These are phyloP conservation scores for Curvularia spicifera DNA, from an alignment of 2,329 filamentous ascomycete genomes.

Conservation along the genomic window DNA sequence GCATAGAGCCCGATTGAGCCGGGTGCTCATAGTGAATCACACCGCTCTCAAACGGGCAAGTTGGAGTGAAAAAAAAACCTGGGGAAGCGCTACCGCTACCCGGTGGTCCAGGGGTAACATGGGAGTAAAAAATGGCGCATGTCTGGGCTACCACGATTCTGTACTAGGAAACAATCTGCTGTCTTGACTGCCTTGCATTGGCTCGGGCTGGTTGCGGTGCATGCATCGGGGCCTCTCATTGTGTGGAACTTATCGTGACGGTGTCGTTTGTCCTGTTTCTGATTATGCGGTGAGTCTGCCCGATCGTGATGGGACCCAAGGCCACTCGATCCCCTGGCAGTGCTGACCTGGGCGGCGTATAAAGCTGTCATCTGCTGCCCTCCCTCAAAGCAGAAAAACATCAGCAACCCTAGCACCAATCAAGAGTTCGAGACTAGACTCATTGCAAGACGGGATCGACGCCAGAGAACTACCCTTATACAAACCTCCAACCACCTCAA, in stretches of 20 bases:
- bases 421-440: slow-evolving; percentile 29
- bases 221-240: slow-evolving; percentile 38
- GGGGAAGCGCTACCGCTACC: slow-evolving; percentile 25
- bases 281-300: slow-evolving; percentile 40
- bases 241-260: slow-evolving; percentile 36
- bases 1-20: slow-evolving; percentile 29
- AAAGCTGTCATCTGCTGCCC: slow-evolving; percentile 38
- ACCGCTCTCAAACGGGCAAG: slow-evolving; percentile 27
- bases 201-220: slow-evolving; percentile 43
- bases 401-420: slow-evolving; percentile 32
- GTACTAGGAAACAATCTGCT: slow-evolving; percentile 34
- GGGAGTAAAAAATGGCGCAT: slow-evolving; percentile 31
- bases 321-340: slow-evolving; percentile 17
- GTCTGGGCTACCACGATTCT: slow-evolving; percentile 24
- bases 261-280: slow-evolving; percentile 38
- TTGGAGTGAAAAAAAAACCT: slow-evolving; percentile 31
- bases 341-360: slow-evolving; percentile 26
- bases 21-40: slow-evolving; percentile 31
- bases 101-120: slow-evolving; percentile 19
- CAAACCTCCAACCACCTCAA: slow-evolving; percentile 33
- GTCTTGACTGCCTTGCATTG: slow-evolving; percentile 32
- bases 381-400: slow-evolving; percentile 35
- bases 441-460: slow-evolving; percentile 37
- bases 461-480: slow-evolving; percentile 41
- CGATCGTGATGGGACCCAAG: slow-evolving; percentile 26